Evolutionary conservation across 257 asterid species (phyloP), one percentile per base, ranked within the genome.

Genomic region (Misopates orontium): DNA sequence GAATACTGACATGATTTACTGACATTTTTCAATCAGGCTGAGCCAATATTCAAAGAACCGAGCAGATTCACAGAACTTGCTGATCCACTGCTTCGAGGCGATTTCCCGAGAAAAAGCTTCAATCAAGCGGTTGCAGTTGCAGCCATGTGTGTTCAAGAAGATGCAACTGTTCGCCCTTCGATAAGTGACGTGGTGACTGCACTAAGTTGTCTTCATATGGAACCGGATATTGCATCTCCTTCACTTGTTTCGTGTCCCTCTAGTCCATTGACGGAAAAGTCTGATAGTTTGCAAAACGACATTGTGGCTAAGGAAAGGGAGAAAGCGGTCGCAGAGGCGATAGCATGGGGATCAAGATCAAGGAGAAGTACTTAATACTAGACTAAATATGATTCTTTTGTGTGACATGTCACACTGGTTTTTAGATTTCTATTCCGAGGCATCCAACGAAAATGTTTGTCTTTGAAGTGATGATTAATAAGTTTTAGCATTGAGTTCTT

Each of bases 101-200:
- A 64, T 77, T 23, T 83, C 73, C 66, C 90, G 83, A 0, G 83
- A 69, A 39, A 86, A 78, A 67, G 83, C 66, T 11, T 86, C 14
- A 64, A 64, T 56, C 90, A 86, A 70, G 88, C 94, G n/a, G 79
- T 86, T 1, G 90, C 90, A 1, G 72, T 84, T 8, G 90, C 86
- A 13, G 90, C 94, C 19, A 84, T 83, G 90, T 86, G 94, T 32
- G 83, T 84, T 0, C 89, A 84, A 40, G 85, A 84, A 66, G 94
- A 86, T 36, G 83, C 83, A 25, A 62, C 68, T n/a, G 63, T 62
- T 12, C 80, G 90, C n/a, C 94, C 94, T 17, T 59, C 57, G 21
- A 86, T 86, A 54, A 59, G 79, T 3, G 94, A 86, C 47, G 88
- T 86, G 1, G 83, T 84, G 0, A 58, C 78, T 16, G 91, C 86